A percentile compares a stretch with the other conserved stretches of the same genome.
Evolutionary conservation across 495 filamentous ascomycete species (phyloP).

Genomic region (Penicillium salamii): DNA sequence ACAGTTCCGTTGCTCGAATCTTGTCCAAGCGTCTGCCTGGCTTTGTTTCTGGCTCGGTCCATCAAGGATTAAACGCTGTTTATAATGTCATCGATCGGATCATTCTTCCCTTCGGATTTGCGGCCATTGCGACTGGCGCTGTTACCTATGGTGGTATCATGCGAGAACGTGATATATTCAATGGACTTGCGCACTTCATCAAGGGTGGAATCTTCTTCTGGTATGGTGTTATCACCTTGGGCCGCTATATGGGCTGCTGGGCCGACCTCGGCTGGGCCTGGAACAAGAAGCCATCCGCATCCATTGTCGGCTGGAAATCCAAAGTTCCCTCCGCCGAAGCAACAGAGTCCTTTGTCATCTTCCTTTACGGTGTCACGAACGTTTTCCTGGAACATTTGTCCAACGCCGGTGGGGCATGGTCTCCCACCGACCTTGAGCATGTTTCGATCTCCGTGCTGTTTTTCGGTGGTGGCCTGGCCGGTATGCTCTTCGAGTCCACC

Average conservation of each 20-base stretch:
- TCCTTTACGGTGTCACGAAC: conserved; percentile 83
- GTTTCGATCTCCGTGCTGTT: conserved; percentile 92
- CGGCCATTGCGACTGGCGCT: conserved; percentile 59
- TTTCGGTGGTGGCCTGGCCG: conserved; percentile 87
- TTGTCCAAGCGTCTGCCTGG: conserved; percentile 47
- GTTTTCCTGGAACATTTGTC: conserved; percentile 90
- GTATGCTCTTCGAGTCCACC: conserved; percentile 89
- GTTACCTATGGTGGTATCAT: conserved; percentile 71
- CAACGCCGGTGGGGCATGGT: conserved; percentile 67
- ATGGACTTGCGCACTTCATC: conserved; percentile 88
- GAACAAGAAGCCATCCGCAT: conserved; percentile 74
- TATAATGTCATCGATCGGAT: conserved; percentile 61
- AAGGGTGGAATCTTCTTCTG: conserved; percentile 97
- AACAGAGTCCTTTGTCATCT: conserved; percentile 83
- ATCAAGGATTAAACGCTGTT: conserved; percentile 53
- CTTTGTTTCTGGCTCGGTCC: conserved; percentile 58
- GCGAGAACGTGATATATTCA: conserved; percentile 65
- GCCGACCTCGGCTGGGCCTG: conserved; percentile 93
- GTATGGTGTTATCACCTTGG: conserved; percentile 85
- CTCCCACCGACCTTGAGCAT: conserved; percentile 82
- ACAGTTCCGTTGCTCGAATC: conserved; percentile 46
- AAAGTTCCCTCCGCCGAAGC: conserved; percentile 81
- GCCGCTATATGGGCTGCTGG: conserved; percentile 88
- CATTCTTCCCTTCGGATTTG: conserved; percentile 63
- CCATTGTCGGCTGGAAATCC: conserved; percentile 58